Conservation (phyloP, 371 early-diverging fungal species). For the Paramicrosporidium saccamoebae region DNA sequence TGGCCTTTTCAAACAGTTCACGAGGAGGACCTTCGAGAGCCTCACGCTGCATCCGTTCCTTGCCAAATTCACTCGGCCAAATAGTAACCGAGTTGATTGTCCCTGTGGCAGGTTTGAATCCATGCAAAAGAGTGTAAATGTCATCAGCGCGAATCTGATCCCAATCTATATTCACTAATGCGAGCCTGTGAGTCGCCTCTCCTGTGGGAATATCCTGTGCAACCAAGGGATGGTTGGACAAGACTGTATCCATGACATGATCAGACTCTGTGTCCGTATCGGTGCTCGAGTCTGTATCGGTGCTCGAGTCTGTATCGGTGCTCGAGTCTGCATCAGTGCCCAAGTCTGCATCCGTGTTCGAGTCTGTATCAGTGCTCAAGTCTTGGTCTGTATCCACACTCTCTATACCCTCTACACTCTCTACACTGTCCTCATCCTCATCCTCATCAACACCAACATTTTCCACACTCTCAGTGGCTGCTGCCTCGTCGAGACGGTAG, state of each 20-base stretch:
- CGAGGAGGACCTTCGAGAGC: conserved; percentile 39
- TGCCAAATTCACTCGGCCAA: conserved; percentile 85
- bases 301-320: conserved; percentile 1
- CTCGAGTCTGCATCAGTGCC: conserved; percentile 3
- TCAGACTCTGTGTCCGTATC: conserved; percentile 5
- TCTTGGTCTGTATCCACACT: conserved; percentile 27
- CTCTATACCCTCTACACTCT: conserved; percentile 10
- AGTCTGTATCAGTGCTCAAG: conserved; percentile 12
- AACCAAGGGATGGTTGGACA: conserved; percentile 7
- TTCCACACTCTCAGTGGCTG: conserved; percentile 4
- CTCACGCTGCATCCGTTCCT: conserved; percentile 33
- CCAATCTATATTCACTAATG: conserved; percentile 90
- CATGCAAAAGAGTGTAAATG: conserved; percentile 46
- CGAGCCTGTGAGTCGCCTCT: conserved; percentile 55
- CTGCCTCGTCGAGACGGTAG: conserved; percentile 2
- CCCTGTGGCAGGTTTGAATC: conserved; percentile 41
- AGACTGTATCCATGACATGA: conserved; percentile 2
- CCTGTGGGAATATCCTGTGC: conserved; percentile 26
- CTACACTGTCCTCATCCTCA: conserved; percentile 13
- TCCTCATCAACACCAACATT: conserved; percentile 6
- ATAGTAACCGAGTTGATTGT: conserved; percentile 36
- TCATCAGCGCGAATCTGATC: conserved; percentile 58
- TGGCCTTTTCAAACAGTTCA: conserved; percentile 16
- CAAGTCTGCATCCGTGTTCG: conserved; percentile 14
- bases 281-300: conserved; percentile 1